Base-by-base conservation (phyloP, 2,329 filamentous ascomycete species). In the Drechslerella coelobrocha region DNA sequence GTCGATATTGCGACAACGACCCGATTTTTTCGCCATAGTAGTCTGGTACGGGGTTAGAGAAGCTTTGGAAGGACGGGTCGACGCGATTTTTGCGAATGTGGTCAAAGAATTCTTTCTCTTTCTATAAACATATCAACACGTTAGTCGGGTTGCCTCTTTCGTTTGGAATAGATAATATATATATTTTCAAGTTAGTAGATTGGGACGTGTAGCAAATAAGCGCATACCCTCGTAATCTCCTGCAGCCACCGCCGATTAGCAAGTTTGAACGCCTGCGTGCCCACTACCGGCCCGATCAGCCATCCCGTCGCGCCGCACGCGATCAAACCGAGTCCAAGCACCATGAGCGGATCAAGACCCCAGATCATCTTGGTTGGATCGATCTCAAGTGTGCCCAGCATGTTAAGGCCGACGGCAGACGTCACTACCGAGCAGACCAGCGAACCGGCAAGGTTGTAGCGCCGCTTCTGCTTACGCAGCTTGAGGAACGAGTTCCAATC, bases 11-110 rank as follows among this genome's bases (percentile, higher is more conserved):
- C 59, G 88, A 84, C 21, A 97, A 91, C 76, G 92, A 96, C 55
- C 90, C 90, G 76, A 99, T 96, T 84, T 97, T 97, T 82, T 99
- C 94, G 76, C 94, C 94, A 77, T 99, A 99, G 81, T 96, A 99
- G 79, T 99, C 94, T 45, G 93, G 92, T 0, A 96, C 90, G 17
- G 94, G 94, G 81, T 97, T 97, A 56, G 90, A 86, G 75, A 94
- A 88, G 41, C 91, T 96, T 73, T 92, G 95, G 59, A 89, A 89
- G 14, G 88, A 89, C 2, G 94, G 93, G 78, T 99, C 93, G 72
- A 96, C 93, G 24, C 94, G 88, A 81, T 94, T 89, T 80, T 89
- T 91, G 83, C 92, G 94, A 80, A 99, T 90, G 74, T 93, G 86
- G 72, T 88, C 86, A 80, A 93, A 97, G 82, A 99, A 97, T 79